These are phyloP conservation scores for Asterophora lycoperdoides DNA, from an alignment of 768 basidiomycete species.

Conservation along the genomic window DNA sequence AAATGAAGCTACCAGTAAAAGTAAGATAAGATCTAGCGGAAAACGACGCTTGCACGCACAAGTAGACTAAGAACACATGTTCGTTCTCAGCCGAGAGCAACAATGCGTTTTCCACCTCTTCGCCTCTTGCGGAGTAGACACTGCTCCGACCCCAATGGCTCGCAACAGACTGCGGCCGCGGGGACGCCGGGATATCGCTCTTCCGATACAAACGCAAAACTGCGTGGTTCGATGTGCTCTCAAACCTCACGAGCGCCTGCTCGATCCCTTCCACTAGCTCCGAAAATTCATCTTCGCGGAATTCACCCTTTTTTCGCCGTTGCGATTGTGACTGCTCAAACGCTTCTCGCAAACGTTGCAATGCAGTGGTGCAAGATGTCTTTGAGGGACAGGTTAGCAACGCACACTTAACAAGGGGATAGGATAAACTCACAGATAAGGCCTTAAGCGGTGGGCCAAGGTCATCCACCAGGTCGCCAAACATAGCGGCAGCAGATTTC, in stretches of 20 bases:
- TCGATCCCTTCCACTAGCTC: slow-evolving; percentile 64
- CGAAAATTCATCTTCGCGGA: slow-evolving; percentile 57
- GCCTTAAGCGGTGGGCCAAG: slow-evolving; percentile 73
- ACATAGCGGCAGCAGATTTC: slow-evolving; percentile 65
- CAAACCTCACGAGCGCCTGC: slow-evolving; percentile 66
- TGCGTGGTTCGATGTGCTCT: slow-evolving; percentile 81
- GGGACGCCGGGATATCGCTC: slow-evolving; percentile 31
- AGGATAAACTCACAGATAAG: slow-evolving; percentile 54
- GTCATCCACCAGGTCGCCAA: slow-evolving; percentile 77
- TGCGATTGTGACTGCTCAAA: slow-evolving; percentile 47
- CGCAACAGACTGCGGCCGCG: slow-evolving; percentile 21
- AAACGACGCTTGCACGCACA: slow-evolving; percentile 48
- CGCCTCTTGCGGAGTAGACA: slow-evolving; percentile 15
- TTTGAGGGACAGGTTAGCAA: slow-evolving; percentile 23
- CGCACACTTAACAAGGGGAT: neutral
- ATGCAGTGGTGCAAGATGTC: slow-evolving; percentile 56
- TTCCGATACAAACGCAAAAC: slow-evolving; percentile 69
- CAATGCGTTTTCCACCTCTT: slow-evolving; percentile 31
- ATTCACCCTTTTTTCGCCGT: slow-evolving; percentile 26
- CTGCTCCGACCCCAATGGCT: slow-evolving; percentile 12
- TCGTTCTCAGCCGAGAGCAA: slow-evolving; percentile 61
- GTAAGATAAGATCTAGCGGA: neutral
- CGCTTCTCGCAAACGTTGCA: slow-evolving; percentile 61
- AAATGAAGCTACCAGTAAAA: slow-evolving; percentile 69
- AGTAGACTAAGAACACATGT: slow-evolving; percentile 85